Evolutionary conservation across 306 rosid species (phyloP).

Genomic region (Pyrus pyrifolia): DNA sequence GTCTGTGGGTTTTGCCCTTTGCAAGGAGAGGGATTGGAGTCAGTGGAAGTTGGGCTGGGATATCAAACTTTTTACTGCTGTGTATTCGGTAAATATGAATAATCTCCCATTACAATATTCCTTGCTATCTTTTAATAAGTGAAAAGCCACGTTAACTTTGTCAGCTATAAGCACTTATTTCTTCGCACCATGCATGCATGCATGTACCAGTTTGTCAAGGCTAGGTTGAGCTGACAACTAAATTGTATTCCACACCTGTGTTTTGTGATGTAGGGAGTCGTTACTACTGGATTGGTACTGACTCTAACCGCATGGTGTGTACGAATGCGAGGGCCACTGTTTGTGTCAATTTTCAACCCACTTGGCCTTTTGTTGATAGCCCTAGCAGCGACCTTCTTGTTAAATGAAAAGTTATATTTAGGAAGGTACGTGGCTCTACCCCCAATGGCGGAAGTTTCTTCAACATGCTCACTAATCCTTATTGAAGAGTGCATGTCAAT

Average conservation of each 20-base stretch:
- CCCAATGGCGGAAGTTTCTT: no score
- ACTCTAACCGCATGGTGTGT: conserved; percentile 29
- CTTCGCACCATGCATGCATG: no score
- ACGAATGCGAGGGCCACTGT: conserved; percentile 36
- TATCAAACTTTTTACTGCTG: conserved; percentile 39
- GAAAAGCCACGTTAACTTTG: neutral
- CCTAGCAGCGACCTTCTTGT: conserved; percentile 18
- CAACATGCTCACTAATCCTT: no score
- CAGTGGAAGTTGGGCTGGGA: conserved; percentile 53
- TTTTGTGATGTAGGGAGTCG: conserved; percentile 35
- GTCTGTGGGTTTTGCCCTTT: conserved; percentile 25
- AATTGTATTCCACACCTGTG: no score
- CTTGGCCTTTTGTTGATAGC: conserved; percentile 32
- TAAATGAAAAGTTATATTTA: conserved; percentile 32
- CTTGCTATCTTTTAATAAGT: neutral
- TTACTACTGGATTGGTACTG: conserved; percentile 34
- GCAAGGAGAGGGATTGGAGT: conserved; percentile 43
- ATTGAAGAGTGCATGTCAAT: no score
- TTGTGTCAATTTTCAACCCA: conserved; percentile 38
- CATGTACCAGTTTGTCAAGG: no score
- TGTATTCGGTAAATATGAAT: conserved; percentile 31
- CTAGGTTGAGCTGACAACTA: no score
- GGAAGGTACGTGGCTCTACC: conserved; percentile 17
- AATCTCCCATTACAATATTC: neutral
- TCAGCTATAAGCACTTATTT: no score